Conservation (phyloP, 2,329 filamentous ascomycete genomes). For the Calonectria fujianensis region DNA sequence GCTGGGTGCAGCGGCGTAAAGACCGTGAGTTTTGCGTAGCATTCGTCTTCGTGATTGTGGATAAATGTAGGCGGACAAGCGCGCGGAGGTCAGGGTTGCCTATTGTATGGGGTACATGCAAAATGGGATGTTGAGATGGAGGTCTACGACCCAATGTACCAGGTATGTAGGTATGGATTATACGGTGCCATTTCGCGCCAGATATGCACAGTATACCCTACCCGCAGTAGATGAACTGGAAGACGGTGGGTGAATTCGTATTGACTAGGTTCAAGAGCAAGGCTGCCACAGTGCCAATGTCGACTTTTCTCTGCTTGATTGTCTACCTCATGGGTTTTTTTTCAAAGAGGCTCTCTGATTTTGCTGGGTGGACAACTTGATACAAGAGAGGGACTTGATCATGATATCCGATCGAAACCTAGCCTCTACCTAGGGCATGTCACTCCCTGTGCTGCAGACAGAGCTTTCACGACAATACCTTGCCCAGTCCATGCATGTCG, state of each 20-base stretch:
- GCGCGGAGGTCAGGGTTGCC: slow-evolving; percentile 11
- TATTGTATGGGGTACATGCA: slow-evolving; percentile 19
- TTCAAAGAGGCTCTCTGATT: not conserved
- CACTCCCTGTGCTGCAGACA: not conserved
- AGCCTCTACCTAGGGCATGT: not conserved
- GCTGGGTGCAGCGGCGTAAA: slow-evolving; percentile 19
- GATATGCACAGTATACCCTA: slow-evolving; percentile 23
- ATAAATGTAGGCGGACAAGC: slow-evolving; percentile 19
- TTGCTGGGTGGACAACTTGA: not conserved
- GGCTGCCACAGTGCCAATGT: slow-evolving; percentile 26
- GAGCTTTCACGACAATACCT: slow-evolving; percentile 10
- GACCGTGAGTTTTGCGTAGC: slow-evolving; percentile 11
- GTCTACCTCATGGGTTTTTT: slow-evolving; percentile 9
- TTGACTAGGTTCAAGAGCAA: slow-evolving; percentile 14
- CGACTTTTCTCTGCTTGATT: not conserved
- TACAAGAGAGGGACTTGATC: not conserved
- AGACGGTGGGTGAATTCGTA: not conserved
- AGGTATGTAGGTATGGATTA: not conserved
- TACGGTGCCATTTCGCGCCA: slow-evolving; percentile 10
- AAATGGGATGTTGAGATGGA: slow-evolving; percentile 11
- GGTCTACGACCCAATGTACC: not conserved
- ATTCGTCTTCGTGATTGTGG: slow-evolving; percentile 32
- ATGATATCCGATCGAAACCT: not conserved
- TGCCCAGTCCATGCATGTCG: slow-evolving; percentile 27
- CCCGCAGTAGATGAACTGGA: not conserved